Conservation (phyloP, 2,329 filamentous ascomycete species). For the Paraphaeosphaeria minitans region DNA sequence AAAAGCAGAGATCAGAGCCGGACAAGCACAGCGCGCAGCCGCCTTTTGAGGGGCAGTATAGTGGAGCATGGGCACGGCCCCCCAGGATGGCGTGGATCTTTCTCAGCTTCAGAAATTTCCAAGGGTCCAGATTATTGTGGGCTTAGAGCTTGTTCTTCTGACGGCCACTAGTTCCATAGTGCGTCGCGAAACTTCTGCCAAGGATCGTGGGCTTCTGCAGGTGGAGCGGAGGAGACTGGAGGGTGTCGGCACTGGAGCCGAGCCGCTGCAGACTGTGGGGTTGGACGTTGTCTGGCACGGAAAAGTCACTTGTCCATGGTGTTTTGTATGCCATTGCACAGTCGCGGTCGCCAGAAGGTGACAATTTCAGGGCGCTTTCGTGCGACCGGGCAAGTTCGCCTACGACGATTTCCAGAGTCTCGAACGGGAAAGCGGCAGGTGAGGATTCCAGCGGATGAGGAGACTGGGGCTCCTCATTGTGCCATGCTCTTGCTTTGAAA, state of each 20-base stretch:
- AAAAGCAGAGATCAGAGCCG: slow-evolving; percentile 3
- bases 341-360: not conserved
- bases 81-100: slow-evolving; percentile 3
- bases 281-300: not conserved
- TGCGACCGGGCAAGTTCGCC: slow-evolving; percentile 6
- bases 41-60: slow-evolving; percentile 10
- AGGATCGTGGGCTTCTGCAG: slow-evolving; percentile 7
- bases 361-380: slow-evolving; percentile 5
- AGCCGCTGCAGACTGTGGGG: not conserved
- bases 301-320: not conserved
- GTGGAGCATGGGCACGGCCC: slow-evolving; percentile 11
- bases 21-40: slow-evolving; percentile 1
- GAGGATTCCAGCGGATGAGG: slow-evolving; percentile 1
- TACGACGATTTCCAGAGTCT: slow-evolving; percentile 1
- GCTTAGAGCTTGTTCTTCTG: slow-evolving; percentile 8
- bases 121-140: slow-evolving; percentile 11
- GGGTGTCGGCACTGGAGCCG: slow-evolving; percentile 2
- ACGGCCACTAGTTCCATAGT: slow-evolving; percentile 9
- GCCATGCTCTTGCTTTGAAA: slow-evolving; percentile 5
- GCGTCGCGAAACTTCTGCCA: slow-evolving; percentile 8
- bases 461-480: slow-evolving; percentile 1
- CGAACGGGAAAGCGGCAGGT: slow-evolving; percentile 8
- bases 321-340: slow-evolving; percentile 1
- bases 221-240: not conserved
- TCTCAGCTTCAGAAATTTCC: slow-evolving; percentile 11